phyloP scores from a whole-genome alignment of 768 basidiomycete species.

The Amanita fuliginea region DNA sequence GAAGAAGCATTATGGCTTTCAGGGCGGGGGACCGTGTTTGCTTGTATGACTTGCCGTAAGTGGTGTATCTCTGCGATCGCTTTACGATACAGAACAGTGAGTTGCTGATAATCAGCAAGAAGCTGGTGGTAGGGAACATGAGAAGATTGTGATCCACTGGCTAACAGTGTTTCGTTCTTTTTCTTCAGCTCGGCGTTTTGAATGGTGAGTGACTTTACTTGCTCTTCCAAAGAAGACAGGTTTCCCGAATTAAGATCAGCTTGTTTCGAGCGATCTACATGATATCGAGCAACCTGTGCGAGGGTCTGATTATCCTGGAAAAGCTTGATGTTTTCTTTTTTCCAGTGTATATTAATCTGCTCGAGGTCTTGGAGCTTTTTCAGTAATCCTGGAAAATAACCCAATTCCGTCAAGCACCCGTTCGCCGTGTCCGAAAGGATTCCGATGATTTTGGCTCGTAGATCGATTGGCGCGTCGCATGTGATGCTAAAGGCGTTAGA shows the following conservation, averaged over 20 bases:
- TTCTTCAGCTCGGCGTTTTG: slow-evolving; percentile 12
- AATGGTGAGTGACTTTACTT: slow-evolving; percentile 12
- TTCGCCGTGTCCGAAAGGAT: slow-evolving; percentile 33
- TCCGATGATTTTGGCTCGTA: slow-evolving; percentile 28
- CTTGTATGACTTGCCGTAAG: slow-evolving; percentile 6
- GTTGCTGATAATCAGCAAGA: slow-evolving; percentile 10
- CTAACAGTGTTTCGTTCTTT: slow-evolving; percentile 11
- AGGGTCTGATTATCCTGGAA: slow-evolving; percentile 28
- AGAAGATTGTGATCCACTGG: neutral
- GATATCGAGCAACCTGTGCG: slow-evolving; percentile 12
- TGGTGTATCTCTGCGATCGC: slow-evolving; percentile 12
- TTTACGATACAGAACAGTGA: slow-evolving; percentile 8
- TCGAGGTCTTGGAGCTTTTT: slow-evolving; percentile 26
- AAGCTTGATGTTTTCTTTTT: slow-evolving; percentile 26
- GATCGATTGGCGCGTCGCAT: slow-evolving; percentile 5
- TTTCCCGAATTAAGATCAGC: slow-evolving; percentile 9
- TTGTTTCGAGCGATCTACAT: slow-evolving; percentile 11
- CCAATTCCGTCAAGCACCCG: slow-evolving; percentile 34
- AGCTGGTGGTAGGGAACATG: slow-evolving; percentile 11
- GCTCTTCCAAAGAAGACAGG: slow-evolving; percentile 14
- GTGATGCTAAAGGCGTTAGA: neutral
- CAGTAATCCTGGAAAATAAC: slow-evolving; percentile 32
- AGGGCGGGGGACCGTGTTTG: neutral
- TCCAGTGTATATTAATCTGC: slow-evolving; percentile 18
- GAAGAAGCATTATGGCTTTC: neutral